Base-by-base conservation (phyloP, 1,139 yeast genomes). In the Geotrichum cucujoidarum region DNA sequence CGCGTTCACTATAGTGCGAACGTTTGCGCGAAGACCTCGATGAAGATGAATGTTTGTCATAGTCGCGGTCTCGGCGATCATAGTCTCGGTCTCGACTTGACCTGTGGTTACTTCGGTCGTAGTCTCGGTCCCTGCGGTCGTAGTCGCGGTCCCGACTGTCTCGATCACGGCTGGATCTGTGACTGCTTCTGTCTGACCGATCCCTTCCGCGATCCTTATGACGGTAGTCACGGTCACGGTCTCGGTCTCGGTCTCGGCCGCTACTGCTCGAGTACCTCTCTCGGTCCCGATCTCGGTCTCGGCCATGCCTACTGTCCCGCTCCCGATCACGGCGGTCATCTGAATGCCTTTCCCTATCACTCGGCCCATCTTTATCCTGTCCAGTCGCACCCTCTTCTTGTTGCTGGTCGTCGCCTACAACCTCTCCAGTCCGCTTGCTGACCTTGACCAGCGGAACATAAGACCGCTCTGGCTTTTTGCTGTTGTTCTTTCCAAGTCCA, bases 401-500 rank as follows among this genome's bases (percentile, higher is more conserved):
- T 35, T 43, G 36, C 11, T 13, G 10, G n/a, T 20, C 36, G 16
- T 58, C 60, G 8, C 45, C 49, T 1, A 59, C 47, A n/a, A 53
- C 54, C 47, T 58, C 52, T 4, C 67, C 69, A 2, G 67, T 64
- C 17, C 45, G 41, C 47, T 54, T 62, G 33, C 58, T 54, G 7
- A 67, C 53, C 51, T 60, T 64, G 21, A 61, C 64, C n/a, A 72
- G 51, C 7, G 76, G 76, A 25, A 68, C 53, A 53, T 63, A 61
- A 8, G 42, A 48, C 13, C 51, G n/a, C 8, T 47, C 53, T 4
- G 20, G 30, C 22, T 22, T 31, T 8, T 32, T 36, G 24, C 58
- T 45, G 55, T 57, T 55, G 8, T 60, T 61, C 36, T 48, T 51
- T 16, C 36, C 44, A n/a, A n/a, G n/a, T n/a, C n/a, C n/a, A n/a